Conservation (phyloP, 768 basidiomycete genomes). For the Termitomyces sp. region DNA sequence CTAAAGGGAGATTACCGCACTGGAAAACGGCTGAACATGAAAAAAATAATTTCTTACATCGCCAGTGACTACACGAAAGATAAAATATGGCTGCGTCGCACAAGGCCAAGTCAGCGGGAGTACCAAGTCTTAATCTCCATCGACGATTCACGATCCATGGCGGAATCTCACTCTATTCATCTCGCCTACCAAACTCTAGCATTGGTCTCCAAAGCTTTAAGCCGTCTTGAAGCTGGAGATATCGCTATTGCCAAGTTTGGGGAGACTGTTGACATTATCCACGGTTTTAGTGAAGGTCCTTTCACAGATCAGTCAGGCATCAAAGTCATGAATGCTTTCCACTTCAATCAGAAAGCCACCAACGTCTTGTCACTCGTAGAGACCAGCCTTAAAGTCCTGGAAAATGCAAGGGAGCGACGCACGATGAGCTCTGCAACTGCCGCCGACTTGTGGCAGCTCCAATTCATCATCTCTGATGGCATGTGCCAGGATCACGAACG, state of each 20-base stretch:
- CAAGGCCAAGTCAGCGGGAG: constrained; percentile 88
- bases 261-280: constrained; percentile 79
- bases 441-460: constrained; percentile 91
- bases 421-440: constrained; percentile 56
- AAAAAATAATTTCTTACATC: constrained; percentile 96
- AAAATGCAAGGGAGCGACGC: constrained; percentile 69
- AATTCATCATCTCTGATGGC: constrained; percentile 99
- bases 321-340: constrained; percentile 78
- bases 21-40: constrained; percentile 98
- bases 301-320: constrained; percentile 79
- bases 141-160: constrained; percentile 97
- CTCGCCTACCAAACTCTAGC: constrained; percentile 93
- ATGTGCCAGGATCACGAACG: constrained; percentile 94
- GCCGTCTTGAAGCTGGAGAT: constrained; percentile 92
- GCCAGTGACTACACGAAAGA: constrained; percentile 99
- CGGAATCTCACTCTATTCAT: constrained; percentile 86
- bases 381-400: constrained; percentile 66
- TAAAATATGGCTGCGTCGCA: constrained; percentile 97
- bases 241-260: constrained; percentile 91
- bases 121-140: constrained; percentile 94
- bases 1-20: constrained; percentile 96
- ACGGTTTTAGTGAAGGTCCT: constrained; percentile 78
- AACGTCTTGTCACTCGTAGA: constrained; percentile 83
- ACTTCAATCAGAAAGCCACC: constrained; percentile 85
- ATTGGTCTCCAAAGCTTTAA: constrained; percentile 85